These are phyloP conservation scores for Pseudogymnoascus sp. DNA, from an alignment of 2,329 filamentous ascomycete species.

Conservation along the genomic window DNA sequence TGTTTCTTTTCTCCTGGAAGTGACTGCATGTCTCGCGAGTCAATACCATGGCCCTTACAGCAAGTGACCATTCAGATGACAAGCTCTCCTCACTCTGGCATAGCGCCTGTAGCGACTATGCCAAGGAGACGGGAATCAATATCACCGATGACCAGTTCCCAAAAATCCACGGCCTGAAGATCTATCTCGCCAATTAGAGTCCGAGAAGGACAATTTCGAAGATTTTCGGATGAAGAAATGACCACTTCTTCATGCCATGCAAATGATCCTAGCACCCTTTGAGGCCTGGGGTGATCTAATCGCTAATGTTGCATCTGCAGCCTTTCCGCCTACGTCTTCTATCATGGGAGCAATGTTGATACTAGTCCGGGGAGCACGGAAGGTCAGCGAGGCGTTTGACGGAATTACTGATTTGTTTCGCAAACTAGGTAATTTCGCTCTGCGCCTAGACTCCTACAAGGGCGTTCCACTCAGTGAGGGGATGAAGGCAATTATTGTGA, in stretches of 20 bases:
- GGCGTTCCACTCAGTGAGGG: background rate
- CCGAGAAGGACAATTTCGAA: background rate
- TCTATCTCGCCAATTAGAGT: slow-evolving; percentile 1
- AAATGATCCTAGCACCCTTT: slow-evolving; percentile 1
- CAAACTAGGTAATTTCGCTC: background rate
- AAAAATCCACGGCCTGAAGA: background rate
- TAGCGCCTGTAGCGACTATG: background rate
- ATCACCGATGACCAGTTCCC: background rate
- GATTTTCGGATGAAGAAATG: slow-evolving; percentile 3
- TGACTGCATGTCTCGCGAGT: background rate
- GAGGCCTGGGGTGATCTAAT: slow-evolving; percentile 3
- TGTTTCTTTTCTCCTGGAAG: background rate
- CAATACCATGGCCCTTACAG: background rate
- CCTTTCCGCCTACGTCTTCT: background rate
- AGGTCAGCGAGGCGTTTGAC: background rate
- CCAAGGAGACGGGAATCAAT: slow-evolving; percentile 3
- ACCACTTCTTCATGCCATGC: slow-evolving; percentile 6
- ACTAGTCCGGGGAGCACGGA: background rate
- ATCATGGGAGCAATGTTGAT: background rate
- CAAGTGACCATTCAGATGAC: background rate
- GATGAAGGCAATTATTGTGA: background rate
- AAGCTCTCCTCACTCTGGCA: slow-evolving; percentile 1
- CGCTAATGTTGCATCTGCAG: background rate
- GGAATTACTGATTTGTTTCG: background rate
- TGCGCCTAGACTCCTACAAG: background rate